phyloP scores from a whole-genome alignment of 2,329 filamentous ascomycete genomes.

The Colletotrichum aenigma region DNA sequence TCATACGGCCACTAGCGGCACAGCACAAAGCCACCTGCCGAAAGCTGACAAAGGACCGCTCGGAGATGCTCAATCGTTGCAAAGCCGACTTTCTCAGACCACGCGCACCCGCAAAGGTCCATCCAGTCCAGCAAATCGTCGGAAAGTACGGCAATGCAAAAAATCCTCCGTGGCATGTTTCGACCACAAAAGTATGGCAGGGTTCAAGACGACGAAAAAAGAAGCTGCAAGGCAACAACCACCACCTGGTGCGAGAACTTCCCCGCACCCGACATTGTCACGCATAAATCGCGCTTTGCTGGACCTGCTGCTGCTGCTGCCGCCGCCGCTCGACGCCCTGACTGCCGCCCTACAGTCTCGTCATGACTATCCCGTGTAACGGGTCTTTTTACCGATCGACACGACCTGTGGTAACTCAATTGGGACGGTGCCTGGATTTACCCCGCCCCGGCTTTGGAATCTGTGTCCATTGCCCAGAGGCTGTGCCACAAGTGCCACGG shows the following conservation, averaged over 20 bases:
- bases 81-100: background rate
- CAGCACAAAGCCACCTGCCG: background rate
- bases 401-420: slow-evolving; percentile 4
- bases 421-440: slow-evolving; percentile 3
- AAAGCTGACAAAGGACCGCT: background rate
- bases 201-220: background rate
- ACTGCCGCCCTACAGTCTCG: slow-evolving; percentile 7
- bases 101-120: background rate
- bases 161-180: slow-evolving; percentile 9
- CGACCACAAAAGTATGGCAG: slow-evolving; percentile 2
- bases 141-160: background rate
- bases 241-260: background rate
- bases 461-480: background rate
- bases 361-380: background rate
- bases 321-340: background rate
- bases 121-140: background rate
- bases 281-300: slow-evolving; percentile 14
- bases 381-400: background rate
- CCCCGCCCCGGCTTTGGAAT: slow-evolving; percentile 1
- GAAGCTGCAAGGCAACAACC: background rate
- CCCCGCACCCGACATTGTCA: slow-evolving; percentile 2
- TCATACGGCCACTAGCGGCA: background rate
- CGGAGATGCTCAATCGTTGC: background rate
- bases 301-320: background rate
- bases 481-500: background rate